Conservation (phyloP, 1,284 basidiomycete species). For the Trichosporon ovoides region DNA sequence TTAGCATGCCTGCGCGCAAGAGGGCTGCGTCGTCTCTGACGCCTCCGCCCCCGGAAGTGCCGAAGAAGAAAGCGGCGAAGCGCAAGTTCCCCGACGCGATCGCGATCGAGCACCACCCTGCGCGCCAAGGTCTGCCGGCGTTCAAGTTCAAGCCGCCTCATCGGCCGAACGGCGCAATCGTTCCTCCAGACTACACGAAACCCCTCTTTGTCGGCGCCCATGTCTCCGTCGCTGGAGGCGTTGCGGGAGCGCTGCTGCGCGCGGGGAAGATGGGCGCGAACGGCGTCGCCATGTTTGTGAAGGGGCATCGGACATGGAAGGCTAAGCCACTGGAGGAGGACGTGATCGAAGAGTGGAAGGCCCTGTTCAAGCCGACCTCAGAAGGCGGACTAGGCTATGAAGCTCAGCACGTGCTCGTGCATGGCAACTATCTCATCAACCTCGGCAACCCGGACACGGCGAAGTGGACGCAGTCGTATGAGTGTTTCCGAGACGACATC, state of each 20-base stretch:
- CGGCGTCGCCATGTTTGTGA: conserved; percentile 76
- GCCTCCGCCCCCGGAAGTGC: conserved; percentile 13
- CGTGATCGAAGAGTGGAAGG: conserved; percentile 57
- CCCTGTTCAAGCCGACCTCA: conserved; percentile 51
- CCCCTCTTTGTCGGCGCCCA: conserved; percentile 64
- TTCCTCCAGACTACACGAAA: conserved; percentile 15
- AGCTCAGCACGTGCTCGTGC: conserved; percentile 62
- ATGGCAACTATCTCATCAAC: conserved; percentile 81
- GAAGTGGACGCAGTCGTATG: conserved; percentile 70
- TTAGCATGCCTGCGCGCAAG: conserved; percentile 2
- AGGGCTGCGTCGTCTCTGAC: neutral
- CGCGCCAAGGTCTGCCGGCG: conserved; percentile 36
- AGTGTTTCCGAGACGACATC: conserved; percentile 80
- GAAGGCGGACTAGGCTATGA: conserved; percentile 56
- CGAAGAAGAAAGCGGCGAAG: conserved; percentile 16
- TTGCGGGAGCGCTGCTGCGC: conserved; percentile 66
- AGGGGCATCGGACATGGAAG: conserved; percentile 74
- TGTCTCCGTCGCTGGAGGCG: conserved; percentile 71
- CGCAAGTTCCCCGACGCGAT: conserved; percentile 37
- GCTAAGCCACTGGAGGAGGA: conserved; percentile 57
- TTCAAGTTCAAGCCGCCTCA: conserved; percentile 17
- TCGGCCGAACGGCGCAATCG: conserved; percentile 23
- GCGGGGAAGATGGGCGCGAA: conserved; percentile 71
- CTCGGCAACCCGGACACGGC: conserved; percentile 71
- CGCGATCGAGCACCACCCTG: conserved; percentile 37